Base-by-base conservation (phyloP, 306 rosid genomes). In the Datisca glomerata region DNA sequence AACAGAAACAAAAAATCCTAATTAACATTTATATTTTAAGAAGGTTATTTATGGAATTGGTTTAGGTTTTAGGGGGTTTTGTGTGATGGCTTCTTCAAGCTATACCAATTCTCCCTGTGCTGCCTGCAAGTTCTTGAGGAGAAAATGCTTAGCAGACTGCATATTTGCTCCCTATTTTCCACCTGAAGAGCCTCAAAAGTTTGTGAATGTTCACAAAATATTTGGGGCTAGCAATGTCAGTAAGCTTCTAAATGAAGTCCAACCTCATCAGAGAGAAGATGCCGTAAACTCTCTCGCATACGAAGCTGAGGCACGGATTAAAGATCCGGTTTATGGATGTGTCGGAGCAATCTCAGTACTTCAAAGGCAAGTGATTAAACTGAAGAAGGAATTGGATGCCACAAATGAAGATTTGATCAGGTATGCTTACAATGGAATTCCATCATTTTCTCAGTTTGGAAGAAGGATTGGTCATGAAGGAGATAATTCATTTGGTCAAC, bases 221-320 rank as follows among this genome's bases (percentile, higher is more conserved):
- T 89, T 89, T 41, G 97, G 97, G 6, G 97, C 97, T 11, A 89
- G 95, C 71, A 89, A 89, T 18, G 97, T 89, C 2, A 72, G 86
- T 42, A 89, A 89, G 60, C 73, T 89, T 9, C 83, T 89, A 2
- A 67, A 89, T 2, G 97, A 89, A 41, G 91, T 89, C 2, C 69
- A 14, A 6, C 95, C 97, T 2, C 76, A 80, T 39, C 97, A 79
- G 49, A 67, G 97, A 22, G 95, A 89, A 37, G 97, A 89, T 24
- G 71, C 95, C 0, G 91, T 89, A 7, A 89, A 83, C 44, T 89
- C 97, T 28, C 50, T 89, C 3, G 97, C 97, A 6, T 89, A 89
- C 22, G 97, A 89, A 52, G 97, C 97, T 1, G 97, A 83, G 56
- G 97, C 97, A 2, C 53, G 97, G 20, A 77, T 81, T 21, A 87